phyloP scores from a whole-genome alignment of 1,284 basidiomycete species.

The Neotropicomus parvogracilis region DNA sequence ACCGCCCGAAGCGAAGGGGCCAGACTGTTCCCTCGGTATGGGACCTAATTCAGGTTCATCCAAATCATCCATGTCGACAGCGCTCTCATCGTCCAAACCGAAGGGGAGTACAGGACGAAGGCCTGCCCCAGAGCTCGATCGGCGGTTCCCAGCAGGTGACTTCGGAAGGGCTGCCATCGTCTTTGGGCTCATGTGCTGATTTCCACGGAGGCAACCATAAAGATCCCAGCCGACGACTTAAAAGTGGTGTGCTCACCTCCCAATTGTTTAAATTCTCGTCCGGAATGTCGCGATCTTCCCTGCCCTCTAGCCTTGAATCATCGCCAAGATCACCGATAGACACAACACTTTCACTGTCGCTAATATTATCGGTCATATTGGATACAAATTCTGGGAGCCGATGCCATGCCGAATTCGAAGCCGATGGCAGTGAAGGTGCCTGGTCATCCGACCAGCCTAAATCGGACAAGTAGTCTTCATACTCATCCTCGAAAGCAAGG shows the following conservation, averaged over 20 bases:
- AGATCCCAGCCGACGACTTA: slow-evolving; percentile 1
- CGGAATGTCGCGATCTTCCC: slow-evolving; percentile 58
- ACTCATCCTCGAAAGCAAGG: slow-evolving; percentile 84
- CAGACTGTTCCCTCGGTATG: slow-evolving; percentile 68
- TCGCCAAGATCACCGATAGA: slow-evolving; percentile 81
- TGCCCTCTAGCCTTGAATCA: slow-evolving; percentile 64
- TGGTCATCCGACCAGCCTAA: slow-evolving; percentile 67
- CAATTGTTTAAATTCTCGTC: slow-evolving; percentile 88
- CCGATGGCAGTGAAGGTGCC: slow-evolving; percentile 40
- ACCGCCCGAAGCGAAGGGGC: slow-evolving; percentile 70
- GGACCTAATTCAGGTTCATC: slow-evolving; percentile 68
- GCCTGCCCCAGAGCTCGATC: slow-evolving; percentile 75
- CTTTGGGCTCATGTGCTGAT: slow-evolving; percentile 88
- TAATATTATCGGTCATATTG: slow-evolving; percentile 76
- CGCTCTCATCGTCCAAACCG: slow-evolving; percentile 69
- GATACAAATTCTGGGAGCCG: slow-evolving; percentile 66
- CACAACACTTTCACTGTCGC: slow-evolving; percentile 86
- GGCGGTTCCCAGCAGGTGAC: slow-evolving; percentile 74
- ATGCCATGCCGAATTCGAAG: slow-evolving; percentile 63
- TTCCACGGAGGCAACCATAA: background rate
- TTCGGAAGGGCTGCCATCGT: slow-evolving; percentile 88
- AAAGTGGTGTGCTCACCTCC: slow-evolving; percentile 62
- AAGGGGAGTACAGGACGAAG: slow-evolving; percentile 82
- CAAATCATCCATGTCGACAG: slow-evolving; percentile 58
- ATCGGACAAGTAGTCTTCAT: slow-evolving; percentile 83